Evolutionary conservation across 805 yeast genomes (phyloP), one percentile per base, ranked within the genome.

Genomic region (Teunomyces lycoperdinae): DNA sequence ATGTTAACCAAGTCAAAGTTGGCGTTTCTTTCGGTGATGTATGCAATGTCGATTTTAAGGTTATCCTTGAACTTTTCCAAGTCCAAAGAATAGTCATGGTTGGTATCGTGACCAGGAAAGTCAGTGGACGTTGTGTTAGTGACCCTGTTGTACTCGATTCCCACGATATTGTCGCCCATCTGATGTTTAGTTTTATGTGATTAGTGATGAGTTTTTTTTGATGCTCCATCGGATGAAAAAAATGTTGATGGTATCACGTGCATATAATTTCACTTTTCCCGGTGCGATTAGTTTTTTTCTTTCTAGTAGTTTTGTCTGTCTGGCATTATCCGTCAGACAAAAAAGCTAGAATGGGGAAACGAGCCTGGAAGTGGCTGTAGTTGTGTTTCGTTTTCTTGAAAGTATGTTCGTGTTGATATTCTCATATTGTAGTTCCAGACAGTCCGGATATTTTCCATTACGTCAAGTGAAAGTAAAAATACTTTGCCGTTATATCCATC

Each of bases 51-150:
- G 52, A 92, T 80, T 50, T 83, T 83, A 56, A 87, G 83, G 14
- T 70, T 63, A 45, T 83, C 66, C 62, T 85, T 84, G 73, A 92
- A 91, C 60, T 80, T 83, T 48, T 88, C 92, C 31, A 90, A 71
- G 64, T 84, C 84, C 97, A 98, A 92, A 1, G 89, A 78, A 53
- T 79, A 73, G 56, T 84, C 90, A 30, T 75, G 84, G 28, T 75
- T 76, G 28, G 80, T 71, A 53, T 74, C 76, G 64, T 85, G 88
- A 1, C 97, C 97, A 5, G 98, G 98, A 63, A 90, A 92, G 62
- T 91, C 97, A 0, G 91, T 89, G 34, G 95, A 79, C 1, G 92
- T 77, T 3, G 94, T 89, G 70, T 90, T 89, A 13, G 96, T 85
- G 35, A 91, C 97, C 60, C 97, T 81, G 64, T 91, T 94, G 66